A percentile compares a stretch with the other conserved stretches of the same genome.
These are phyloP conservation scores for Ustilago crameri DNA, from an alignment of 1,284 basidiomycete species.

Conservation along the genomic window DNA sequence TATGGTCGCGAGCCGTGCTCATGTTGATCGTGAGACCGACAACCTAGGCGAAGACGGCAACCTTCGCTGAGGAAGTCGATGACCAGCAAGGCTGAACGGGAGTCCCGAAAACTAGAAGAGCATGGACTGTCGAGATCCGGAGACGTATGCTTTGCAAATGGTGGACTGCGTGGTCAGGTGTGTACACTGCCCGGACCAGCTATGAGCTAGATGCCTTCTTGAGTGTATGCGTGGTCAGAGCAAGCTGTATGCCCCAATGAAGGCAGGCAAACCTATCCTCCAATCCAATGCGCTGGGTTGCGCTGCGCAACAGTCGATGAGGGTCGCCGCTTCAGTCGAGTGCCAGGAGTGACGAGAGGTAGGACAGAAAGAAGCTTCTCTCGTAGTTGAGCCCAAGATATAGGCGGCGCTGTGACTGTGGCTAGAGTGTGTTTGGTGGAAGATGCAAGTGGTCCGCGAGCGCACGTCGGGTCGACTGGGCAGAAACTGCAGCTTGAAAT, in stretches of 20 bases:
- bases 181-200: too few relatives aligned
- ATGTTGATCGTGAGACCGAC: conserved; percentile 13
- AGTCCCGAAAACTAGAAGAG: neutral
- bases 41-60: conserved; percentile 3
- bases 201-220: too few relatives aligned
- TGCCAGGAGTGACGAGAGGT: conserved; percentile 9
- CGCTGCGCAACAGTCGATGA: too few relatives aligned
- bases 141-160: neutral
- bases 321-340: neutral
- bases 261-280: too few relatives aligned
- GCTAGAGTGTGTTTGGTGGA: neutral
- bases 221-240: neutral
- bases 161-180: neutral
- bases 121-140: conserved; percentile 8
- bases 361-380: neutral
- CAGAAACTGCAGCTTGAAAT: neutral
- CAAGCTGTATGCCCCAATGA: neutral
- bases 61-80: conserved; percentile 1
- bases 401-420: conserved; percentile 1
- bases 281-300: too few relatives aligned
- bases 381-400: conserved; percentile 8
- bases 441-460: neutral
- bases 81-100: conserved; percentile 15
- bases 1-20: conserved; percentile 35
- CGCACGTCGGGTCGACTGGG: neutral